phyloP scores from a whole-genome alignment of 164 flowering plant species.

The Houttuynia cordata region DNA sequence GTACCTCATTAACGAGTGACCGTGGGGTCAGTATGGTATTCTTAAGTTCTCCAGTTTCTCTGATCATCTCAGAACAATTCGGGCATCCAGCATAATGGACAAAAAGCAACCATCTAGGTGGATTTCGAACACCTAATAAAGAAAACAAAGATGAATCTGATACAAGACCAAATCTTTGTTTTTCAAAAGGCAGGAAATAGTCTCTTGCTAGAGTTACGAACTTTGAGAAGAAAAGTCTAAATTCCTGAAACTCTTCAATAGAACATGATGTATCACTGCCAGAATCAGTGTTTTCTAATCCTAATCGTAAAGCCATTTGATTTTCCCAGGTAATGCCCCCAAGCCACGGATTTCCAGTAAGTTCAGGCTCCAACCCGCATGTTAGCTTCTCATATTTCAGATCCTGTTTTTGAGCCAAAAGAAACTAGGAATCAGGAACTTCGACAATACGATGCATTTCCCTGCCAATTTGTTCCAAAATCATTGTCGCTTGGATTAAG shows the following conservation, averaged over 20 bases:
- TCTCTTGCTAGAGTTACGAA: conserved; percentile 43
- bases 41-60: conserved; percentile 42
- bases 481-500: conserved; percentile 14
- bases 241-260: conserved; percentile 37
- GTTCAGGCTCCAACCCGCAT: conserved; percentile 35
- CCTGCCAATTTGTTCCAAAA: conserved; percentile 7
- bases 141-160: conserved; percentile 53
- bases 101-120: conserved; percentile 48
- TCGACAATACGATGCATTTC: conserved; percentile 7
- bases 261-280: conserved; percentile 31
- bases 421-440: conserved; percentile 9
- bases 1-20: conserved; percentile 49
- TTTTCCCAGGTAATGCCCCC: conserved; percentile 33
- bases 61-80: conserved; percentile 44
- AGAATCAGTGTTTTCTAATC: conserved; percentile 10
- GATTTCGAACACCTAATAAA: conserved; percentile 36
- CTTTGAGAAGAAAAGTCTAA: conserved; percentile 47
- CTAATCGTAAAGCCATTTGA: conserved; percentile 13
- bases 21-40: conserved; percentile 24
- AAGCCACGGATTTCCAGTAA: conserved; percentile 32
- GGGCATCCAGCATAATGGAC: conserved; percentile 56
- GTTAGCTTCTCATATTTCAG: conserved; percentile 26
- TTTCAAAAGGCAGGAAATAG: conserved; percentile 67
- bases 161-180: conserved; percentile 58
- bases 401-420: conserved; percentile 31